phyloP scores from a whole-genome alignment of 2,329 filamentous ascomycete genomes.

The Arthrobotrys megalospora region DNA sequence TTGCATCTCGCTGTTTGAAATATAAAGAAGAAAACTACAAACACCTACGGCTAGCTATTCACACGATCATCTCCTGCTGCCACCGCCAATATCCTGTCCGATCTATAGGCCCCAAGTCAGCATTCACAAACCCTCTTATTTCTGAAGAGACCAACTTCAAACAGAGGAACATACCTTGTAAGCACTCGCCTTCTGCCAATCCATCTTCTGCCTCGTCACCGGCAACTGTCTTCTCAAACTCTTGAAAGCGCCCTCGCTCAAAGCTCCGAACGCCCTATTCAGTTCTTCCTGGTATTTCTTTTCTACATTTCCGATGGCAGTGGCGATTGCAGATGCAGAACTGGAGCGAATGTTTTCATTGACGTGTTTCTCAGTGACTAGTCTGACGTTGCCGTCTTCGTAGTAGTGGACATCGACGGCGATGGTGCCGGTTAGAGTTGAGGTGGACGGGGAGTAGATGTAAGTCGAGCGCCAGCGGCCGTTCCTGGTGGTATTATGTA shows the following conservation, averaged over 20 bases:
- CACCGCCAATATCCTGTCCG: conserved; percentile 60
- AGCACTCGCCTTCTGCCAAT: conserved; percentile 98
- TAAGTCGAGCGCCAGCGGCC: conserved; percentile 95
- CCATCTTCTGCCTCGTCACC: conserved; percentile 97
- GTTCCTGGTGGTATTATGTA: conserved; percentile 74
- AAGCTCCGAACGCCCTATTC: conserved; percentile 86
- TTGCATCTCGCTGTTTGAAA: conserved; percentile 24
- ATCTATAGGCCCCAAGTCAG: conserved; percentile 37
- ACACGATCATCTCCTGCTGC: conserved; percentile 49
- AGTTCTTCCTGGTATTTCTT: conserved; percentile 97
- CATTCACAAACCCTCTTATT: neutral
- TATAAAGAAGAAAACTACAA: conserved; percentile 10
- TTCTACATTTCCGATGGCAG: conserved; percentile 83
- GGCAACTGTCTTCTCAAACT: conserved; percentile 90
- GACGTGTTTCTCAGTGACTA: conserved; percentile 87
- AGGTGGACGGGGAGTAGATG: conserved; percentile 79
- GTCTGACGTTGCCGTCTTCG: conserved; percentile 96
- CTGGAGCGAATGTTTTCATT: conserved; percentile 75
- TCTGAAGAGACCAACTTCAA: neutral
- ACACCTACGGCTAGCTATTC: conserved; percentile 46
- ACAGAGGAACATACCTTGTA: conserved; percentile 80
- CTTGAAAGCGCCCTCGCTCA: conserved; percentile 98
- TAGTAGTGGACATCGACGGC: conserved; percentile 99
- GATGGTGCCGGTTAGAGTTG: conserved; percentile 81
- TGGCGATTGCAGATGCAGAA: conserved; percentile 78